Conservation (phyloP, 1,284 basidiomycete genomes). For the Ganoderma lucidum region DNA sequence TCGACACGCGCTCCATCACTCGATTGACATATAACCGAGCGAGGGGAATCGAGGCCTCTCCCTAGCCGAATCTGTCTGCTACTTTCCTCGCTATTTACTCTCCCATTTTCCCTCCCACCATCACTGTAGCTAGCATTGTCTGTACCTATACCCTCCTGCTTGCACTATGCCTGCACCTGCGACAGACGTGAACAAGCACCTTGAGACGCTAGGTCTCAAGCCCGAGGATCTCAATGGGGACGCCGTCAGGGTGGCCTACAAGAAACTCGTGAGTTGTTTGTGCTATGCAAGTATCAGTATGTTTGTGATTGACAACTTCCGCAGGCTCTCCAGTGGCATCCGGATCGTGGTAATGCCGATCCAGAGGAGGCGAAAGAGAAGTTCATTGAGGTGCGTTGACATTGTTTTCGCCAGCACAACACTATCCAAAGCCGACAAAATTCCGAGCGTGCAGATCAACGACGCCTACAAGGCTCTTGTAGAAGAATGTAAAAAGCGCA, state of each 20-base stretch:
- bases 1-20: conserved; percentile 33
- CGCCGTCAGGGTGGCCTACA: conserved; percentile 88
- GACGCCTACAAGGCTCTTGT: conserved; percentile 39
- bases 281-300: conserved; percentile 24
- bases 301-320: conserved; percentile 9
- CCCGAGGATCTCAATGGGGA: conserved; percentile 54
- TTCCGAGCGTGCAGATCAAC: conserved; percentile 34
- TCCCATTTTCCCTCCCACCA: conserved; percentile 9
- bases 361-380: conserved; percentile 71
- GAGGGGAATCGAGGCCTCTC: conserved; percentile 27
- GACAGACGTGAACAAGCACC: conserved; percentile 39
- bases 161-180: conserved; percentile 28
- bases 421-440: background rate
- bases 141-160: conserved; percentile 26
- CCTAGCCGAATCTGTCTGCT: conserved; percentile 21
- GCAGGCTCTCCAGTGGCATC: conserved; percentile 91
- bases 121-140: conserved; percentile 17
- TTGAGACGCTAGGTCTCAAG: conserved; percentile 40
- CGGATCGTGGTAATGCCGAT: conserved; percentile 77
- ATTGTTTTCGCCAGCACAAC: conserved; percentile 8
- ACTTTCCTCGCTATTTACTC: conserved; percentile 27
- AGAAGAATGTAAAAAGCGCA: conserved; percentile 31
- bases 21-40: conserved; percentile 37
- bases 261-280: conserved; percentile 67
- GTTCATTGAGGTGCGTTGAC: conserved; percentile 71